Evolutionary conservation across 2,329 filamentous ascomycete genomes (phyloP).

Genomic region (Aphanocladium album): DNA sequence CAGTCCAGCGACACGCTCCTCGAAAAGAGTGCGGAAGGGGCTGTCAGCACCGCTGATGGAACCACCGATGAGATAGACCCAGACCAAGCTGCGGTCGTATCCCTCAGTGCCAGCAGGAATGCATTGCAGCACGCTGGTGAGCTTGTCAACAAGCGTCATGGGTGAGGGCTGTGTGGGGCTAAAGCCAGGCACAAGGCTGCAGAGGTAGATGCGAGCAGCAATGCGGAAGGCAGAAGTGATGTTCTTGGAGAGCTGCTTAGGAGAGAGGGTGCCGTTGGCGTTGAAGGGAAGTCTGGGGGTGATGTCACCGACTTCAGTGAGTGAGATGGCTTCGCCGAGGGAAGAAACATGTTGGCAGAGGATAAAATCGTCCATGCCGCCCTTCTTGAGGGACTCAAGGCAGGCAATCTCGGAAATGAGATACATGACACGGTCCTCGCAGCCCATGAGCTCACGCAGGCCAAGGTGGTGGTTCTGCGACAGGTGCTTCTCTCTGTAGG

Average conservation of each 20-base stretch:
- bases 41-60: constrained; percentile 69
- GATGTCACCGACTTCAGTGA: constrained; percentile 63
- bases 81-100: constrained; percentile 85
- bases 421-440: constrained; percentile 96
- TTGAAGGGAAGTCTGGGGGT: constrained; percentile 58
- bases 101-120: constrained; percentile 78
- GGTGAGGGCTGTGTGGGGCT: constrained; percentile 69
- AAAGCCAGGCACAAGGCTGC: constrained; percentile 87
- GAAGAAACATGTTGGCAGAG: constrained; percentile 85
- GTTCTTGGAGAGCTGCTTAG: constrained; percentile 79
- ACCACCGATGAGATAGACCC: constrained; percentile 87
- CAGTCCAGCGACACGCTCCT: constrained; percentile 67
- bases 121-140: constrained; percentile 69
- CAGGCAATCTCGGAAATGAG: constrained; percentile 96
- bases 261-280: constrained; percentile 68
- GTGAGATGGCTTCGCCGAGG: constrained; percentile 80
- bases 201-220: constrained; percentile 93
- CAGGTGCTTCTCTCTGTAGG: constrained; percentile 92
- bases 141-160: constrained; percentile 69
- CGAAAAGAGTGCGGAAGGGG: constrained; percentile 71
- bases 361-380: constrained; percentile 77
- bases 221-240: constrained; percentile 88
- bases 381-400: constrained; percentile 79
- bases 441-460: constrained; percentile 91
- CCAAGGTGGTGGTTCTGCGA: constrained; percentile 61